A percentile compares a stretch with the other conserved stretches of the same genome.
Evolutionary conservation across 441 rosid species (phyloP).

Genomic region (Gossypium trilobum): DNA sequence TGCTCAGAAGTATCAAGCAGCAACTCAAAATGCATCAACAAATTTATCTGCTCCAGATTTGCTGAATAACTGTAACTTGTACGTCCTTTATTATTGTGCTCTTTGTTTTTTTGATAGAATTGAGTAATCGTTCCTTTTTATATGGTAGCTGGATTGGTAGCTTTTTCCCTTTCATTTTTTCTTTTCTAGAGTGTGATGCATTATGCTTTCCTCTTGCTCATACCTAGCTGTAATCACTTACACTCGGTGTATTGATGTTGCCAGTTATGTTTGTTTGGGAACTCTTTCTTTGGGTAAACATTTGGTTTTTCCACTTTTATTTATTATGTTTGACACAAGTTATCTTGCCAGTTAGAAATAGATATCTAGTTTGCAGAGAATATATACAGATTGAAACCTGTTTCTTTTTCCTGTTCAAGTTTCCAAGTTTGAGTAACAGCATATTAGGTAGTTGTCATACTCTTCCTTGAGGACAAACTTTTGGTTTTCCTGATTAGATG

Average conservation of each 20-base stretch:
- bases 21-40: slow-evolving; percentile 76
- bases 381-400: neutral
- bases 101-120: neutral
- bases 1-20: slow-evolving; percentile 86
- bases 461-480: neutral
- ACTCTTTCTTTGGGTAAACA: neutral
- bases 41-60: slow-evolving; percentile 70
- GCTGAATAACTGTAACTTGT: slow-evolving; percentile 86
- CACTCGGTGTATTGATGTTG: neutral
- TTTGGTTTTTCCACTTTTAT: neutral
- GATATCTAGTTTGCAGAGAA: neutral
- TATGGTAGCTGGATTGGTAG: neutral
- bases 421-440: neutral
- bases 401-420: neutral
- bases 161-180: neutral
- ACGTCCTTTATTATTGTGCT: slow-evolving; percentile 24
- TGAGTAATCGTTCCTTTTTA: neutral
- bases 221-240: neutral
- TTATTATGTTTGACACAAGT: neutral
- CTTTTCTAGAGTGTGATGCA: neutral
- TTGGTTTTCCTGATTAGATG: neutral
- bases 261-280: neutral
- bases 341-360: neutral
- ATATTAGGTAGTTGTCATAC: neutral
- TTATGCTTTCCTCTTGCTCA: neutral